These are phyloP conservation scores for Cnidoscolus chayamansa DNA, from an alignment of 441 rosid species.

Conservation along the genomic window DNA sequence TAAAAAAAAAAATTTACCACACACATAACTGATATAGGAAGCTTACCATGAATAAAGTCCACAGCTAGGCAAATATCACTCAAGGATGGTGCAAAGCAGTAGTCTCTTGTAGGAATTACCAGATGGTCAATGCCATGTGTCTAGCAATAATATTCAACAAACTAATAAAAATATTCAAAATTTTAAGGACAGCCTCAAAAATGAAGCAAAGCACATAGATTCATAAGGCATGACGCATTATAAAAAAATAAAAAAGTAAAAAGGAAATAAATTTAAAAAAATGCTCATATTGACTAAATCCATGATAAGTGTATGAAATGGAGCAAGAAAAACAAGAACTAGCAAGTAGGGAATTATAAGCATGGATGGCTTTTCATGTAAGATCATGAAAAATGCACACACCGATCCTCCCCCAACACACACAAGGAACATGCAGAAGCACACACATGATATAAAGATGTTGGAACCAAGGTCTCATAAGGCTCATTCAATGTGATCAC, in stretches of 20 bases:
- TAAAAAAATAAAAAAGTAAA: not conserved
- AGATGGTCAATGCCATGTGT: constrained; percentile 75
- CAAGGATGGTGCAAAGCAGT: constrained; percentile 92
- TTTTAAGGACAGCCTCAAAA: not conserved
- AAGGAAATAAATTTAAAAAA: not conserved
- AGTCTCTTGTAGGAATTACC: constrained; percentile 95
- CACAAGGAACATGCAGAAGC: not conserved
- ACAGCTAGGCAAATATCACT: constrained; percentile 76
- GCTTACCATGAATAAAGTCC: constrained; percentile 76
- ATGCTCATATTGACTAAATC: not conserved
- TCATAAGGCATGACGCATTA: not conserved
- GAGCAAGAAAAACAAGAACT: not conserved
- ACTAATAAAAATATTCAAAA: not conserved
- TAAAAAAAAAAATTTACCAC: too few species aligned
- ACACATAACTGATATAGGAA: not conserved
- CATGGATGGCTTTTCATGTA: too few species aligned
- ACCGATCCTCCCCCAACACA: too few species aligned
- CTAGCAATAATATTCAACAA: constrained; percentile 35
- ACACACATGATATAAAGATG: constrained; percentile 75
- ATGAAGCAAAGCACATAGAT: not conserved
- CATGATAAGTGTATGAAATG: not conserved
- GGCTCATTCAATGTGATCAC: constrained; percentile 88
- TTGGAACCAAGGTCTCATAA: constrained; percentile 92
- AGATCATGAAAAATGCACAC: too few species aligned
- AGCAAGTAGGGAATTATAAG: too few species aligned